Evolutionary conservation across 1,139 yeast genomes (phyloP).

Genomic region (Kodamaea anthophila): DNA sequence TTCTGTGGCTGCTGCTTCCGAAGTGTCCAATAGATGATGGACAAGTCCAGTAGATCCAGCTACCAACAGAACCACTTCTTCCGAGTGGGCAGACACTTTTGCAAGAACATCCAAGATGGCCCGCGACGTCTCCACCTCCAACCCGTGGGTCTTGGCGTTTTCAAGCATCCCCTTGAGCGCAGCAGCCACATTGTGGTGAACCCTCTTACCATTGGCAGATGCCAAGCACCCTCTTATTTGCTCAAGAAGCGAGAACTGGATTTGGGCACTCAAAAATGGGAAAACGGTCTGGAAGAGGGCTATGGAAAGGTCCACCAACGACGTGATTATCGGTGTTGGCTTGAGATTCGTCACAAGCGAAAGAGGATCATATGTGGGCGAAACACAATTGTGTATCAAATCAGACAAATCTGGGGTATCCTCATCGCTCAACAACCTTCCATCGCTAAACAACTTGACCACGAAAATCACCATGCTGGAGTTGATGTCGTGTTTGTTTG

Average conservation of each 20-base stretch:
- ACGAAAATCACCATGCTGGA: conserved; percentile 38
- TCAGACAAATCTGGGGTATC: no score
- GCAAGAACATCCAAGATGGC: conserved; percentile 55
- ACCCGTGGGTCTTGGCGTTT: conserved; percentile 20
- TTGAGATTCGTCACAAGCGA: conserved; percentile 25
- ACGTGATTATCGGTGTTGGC: conserved; percentile 32
- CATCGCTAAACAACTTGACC: conserved; percentile 35
- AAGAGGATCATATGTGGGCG: conserved; percentile 28
- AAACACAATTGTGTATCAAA: no score
- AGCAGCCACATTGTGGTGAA: conserved; percentile 49
- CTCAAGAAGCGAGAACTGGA: conserved; percentile 82
- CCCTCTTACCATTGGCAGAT: conserved; percentile 23
- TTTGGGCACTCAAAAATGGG: conserved; percentile 68
- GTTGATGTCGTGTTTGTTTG: conserved; percentile 33
- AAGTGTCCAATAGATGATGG: conserved; percentile 38
- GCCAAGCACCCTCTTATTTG: conserved; percentile 56
- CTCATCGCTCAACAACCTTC: conserved; percentile 13
- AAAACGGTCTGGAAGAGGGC: conserved; percentile 68
- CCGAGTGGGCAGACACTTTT: conserved; percentile 35
- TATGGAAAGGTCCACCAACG: conserved; percentile 71
- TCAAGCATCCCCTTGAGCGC: conserved; percentile 57
- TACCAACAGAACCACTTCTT: conserved; percentile 43
- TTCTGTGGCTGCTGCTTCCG: conserved; percentile 40
- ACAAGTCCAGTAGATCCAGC: conserved; percentile 63
- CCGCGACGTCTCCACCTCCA: conserved; percentile 43